Conservation (phyloP, 495 filamentous ascomycete genomes). For the Amniculicola lignicola region DNA sequence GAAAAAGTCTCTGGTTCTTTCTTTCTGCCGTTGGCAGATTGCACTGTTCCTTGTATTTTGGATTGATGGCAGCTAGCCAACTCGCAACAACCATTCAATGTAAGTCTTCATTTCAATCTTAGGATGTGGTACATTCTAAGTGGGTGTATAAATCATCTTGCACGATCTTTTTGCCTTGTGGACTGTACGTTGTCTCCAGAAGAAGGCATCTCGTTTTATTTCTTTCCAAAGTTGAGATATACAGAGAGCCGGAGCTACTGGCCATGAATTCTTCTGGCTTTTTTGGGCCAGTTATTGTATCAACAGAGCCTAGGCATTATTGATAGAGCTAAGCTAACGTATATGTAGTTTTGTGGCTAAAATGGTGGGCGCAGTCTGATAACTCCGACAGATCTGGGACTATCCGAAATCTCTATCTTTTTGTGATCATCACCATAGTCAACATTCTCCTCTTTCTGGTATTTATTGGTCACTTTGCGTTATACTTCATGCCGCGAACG, state of each 20-base stretch:
- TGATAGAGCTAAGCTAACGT: too few species aligned
- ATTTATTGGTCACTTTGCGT: slow-evolving; percentile 17
- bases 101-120: too few species aligned
- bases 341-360: slow-evolving; percentile 25
- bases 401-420: slow-evolving; percentile 7
- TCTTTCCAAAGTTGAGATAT: too few species aligned
- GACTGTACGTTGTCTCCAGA: too few species aligned
- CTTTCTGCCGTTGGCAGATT: slow-evolving; percentile 11
- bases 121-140: too few species aligned
- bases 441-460: slow-evolving; percentile 6
- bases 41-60: slow-evolving; percentile 15
- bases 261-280: too few species aligned
- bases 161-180: too few species aligned
- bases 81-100: slow-evolving; percentile 15
- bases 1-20: slow-evolving; percentile 15
- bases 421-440: slow-evolving; percentile 17
- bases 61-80: background rate
- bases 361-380: slow-evolving; percentile 26
- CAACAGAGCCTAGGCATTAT: too few species aligned
- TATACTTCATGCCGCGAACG: slow-evolving; percentile 12
- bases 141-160: too few species aligned
- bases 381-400: background rate
- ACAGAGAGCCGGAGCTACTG: too few species aligned
- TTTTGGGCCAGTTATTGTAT: too few species aligned
- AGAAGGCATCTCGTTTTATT: too few species aligned